Conservation (phyloP, 2,329 filamentous ascomycete genomes). For the Fusarium keratoplasticum region DNA sequence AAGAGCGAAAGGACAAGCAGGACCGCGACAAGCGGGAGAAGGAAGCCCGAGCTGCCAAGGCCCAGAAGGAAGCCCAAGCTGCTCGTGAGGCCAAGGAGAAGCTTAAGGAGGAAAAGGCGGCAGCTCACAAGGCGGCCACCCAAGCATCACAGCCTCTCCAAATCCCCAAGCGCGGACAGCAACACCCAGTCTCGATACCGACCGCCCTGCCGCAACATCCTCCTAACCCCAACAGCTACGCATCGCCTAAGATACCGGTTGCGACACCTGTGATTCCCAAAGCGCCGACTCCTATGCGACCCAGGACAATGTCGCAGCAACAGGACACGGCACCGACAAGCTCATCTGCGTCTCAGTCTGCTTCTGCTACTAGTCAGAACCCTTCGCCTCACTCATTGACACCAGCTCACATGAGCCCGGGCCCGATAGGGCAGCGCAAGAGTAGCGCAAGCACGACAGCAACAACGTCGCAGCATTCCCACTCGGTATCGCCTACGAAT, state of each 20-base stretch:
- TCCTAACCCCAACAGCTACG: conserved; percentile 66
- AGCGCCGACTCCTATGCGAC: conserved; percentile 81
- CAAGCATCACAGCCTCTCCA: conserved; percentile 52
- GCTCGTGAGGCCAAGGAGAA: conserved; percentile 65
- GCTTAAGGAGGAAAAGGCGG: conserved; percentile 74
- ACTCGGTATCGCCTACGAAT: conserved; percentile 69
- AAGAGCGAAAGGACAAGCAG: conserved; percentile 70
- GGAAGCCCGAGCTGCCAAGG: conserved; percentile 66
- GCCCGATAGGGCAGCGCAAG: conserved; percentile 74
- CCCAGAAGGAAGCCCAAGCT: conserved; percentile 68
- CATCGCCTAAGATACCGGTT: conserved; percentile 83
- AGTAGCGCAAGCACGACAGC: conserved; percentile 59
- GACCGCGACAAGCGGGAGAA: conserved; percentile 72
- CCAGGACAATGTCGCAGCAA: conserved; percentile 83
- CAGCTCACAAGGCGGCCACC: conserved; percentile 50
- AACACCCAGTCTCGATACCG: conserved; percentile 58
- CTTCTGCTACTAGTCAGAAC: conserved; percentile 64
- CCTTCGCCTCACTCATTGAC: conserved; percentile 71
- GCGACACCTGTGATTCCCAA: conserved; percentile 87
- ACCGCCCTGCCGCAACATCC: conserved; percentile 69
- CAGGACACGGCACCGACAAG: conserved; percentile 78
- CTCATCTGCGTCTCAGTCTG: conserved; percentile 73
- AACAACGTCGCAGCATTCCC: conserved; percentile 46
- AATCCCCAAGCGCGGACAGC: conserved; percentile 53
- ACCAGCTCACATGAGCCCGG: conserved; percentile 73